These are phyloP conservation scores for Botryosphaeria dothidea DNA, from an alignment of 2,329 filamentous ascomycete species.

Conservation along the genomic window DNA sequence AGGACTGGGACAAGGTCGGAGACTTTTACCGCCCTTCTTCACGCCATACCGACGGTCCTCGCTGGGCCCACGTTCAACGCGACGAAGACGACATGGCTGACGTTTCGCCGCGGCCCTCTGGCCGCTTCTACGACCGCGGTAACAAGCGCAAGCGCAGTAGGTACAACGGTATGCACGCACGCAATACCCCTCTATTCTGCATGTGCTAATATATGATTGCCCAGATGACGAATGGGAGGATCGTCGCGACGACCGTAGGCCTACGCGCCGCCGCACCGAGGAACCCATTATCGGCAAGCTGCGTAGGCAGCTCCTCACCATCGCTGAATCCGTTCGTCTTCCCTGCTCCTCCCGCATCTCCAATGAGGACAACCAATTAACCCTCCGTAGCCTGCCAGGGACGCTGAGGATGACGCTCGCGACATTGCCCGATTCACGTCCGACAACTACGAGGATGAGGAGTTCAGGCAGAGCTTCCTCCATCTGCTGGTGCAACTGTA, in stretches of 20 bases:
- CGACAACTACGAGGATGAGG: conserved; percentile 77
- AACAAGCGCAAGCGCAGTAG: conserved; percentile 75
- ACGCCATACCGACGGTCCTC: neutral
- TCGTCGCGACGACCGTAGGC: conserved; percentile 32
- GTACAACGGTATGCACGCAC: conserved; percentile 67
- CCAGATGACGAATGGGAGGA: conserved; percentile 27
- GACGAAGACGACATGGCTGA: conserved; percentile 9
- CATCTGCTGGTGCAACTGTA: conserved; percentile 74
- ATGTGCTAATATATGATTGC: neutral
- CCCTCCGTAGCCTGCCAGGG: conserved; percentile 9
- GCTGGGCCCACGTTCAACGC: neutral
- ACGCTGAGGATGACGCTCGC: conserved; percentile 35
- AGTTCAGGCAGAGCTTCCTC: conserved; percentile 71
- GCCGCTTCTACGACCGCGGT: conserved; percentile 22
- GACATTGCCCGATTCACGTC: conserved; percentile 63
- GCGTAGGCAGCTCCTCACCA: conserved; percentile 36
- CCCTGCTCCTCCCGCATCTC: neutral
- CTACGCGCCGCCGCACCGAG: conserved; percentile 36
- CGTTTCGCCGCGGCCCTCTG: conserved; percentile 24
- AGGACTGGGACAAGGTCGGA: conserved; percentile 9
- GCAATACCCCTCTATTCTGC: neutral
- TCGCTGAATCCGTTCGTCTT: conserved; percentile 34
- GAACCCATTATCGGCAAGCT: conserved; percentile 37
- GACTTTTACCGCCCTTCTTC: conserved; percentile 11
- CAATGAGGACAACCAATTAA: neutral